Conservation (phyloP, 768 basidiomycete genomes). For the Russula ochroleuca region DNA sequence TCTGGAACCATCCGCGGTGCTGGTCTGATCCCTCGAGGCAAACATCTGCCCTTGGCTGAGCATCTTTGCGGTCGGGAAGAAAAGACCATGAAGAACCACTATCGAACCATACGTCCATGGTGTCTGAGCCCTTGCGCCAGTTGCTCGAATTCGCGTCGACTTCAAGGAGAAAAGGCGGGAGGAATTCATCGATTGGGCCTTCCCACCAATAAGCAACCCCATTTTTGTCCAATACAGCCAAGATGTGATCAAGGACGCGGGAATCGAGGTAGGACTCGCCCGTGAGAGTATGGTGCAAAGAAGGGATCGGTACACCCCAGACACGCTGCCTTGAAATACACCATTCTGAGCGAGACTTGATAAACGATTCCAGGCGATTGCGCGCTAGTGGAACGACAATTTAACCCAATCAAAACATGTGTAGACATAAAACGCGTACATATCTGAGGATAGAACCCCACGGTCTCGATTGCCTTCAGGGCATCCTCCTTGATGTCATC, state of each 20-base stretch:
- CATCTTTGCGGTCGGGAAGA: slow-evolving; percentile 44
- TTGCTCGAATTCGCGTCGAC: slow-evolving; percentile 24
- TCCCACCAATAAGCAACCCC: slow-evolving; percentile 91
- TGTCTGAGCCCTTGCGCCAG: slow-evolving; percentile 84
- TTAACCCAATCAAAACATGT: background rate
- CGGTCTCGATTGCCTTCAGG: slow-evolving; percentile 58
- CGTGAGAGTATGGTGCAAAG: slow-evolving; percentile 62
- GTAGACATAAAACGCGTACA: slow-evolving; percentile 46
- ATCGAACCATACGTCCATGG: slow-evolving; percentile 99
- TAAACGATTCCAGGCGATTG: slow-evolving; percentile 82
- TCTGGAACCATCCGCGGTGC: slow-evolving; percentile 99
- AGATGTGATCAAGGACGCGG: slow-evolving; percentile 67
- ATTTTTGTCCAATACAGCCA: slow-evolving; percentile 64
- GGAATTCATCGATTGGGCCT: slow-evolving; percentile 76
- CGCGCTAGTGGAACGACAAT: slow-evolving; percentile 50
- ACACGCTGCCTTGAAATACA: slow-evolving; percentile 96
- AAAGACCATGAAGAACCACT: slow-evolving; percentile 93
- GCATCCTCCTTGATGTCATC: slow-evolving; percentile 78
- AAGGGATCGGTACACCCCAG: slow-evolving; percentile 97
- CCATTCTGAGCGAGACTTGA: slow-evolving; percentile 91
- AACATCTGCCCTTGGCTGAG: slow-evolving; percentile 58
- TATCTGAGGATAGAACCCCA: slow-evolving; percentile 68
- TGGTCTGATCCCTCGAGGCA: slow-evolving; percentile 96
- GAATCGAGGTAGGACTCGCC: slow-evolving; percentile 61
- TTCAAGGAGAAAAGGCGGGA: slow-evolving; percentile 55